Percentiles rank a stretch among this genome's conserved stretches.
Conservation (phyloP, 2,329 filamentous ascomycete species). For the Chaetomiaceae sp. region DNA sequence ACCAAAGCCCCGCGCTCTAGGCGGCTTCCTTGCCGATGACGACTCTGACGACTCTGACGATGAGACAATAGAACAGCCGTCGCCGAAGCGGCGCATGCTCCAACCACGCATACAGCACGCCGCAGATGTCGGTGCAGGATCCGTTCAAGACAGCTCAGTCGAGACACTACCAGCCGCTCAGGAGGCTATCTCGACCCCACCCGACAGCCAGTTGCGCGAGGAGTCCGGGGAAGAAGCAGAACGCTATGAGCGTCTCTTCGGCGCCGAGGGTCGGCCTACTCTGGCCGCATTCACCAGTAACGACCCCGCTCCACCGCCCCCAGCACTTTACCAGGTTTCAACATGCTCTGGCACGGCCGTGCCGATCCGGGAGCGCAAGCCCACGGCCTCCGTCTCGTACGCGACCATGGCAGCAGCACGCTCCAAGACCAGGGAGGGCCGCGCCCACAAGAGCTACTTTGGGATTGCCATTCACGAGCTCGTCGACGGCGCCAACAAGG, state of each 20-base stretch:
- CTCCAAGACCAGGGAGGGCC: slow-evolving; percentile 61
- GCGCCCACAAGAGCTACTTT: slow-evolving; percentile 75
- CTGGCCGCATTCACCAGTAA: slow-evolving; percentile 8
- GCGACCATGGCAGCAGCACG: slow-evolving; percentile 64
- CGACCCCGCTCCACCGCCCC: slow-evolving; percentile 7
- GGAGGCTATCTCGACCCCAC: slow-evolving; percentile 18
- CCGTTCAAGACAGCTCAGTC: background rate
- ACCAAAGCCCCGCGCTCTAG: slow-evolving; percentile 35
- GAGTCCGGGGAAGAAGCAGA: slow-evolving; percentile 24
- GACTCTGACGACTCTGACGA: slow-evolving; percentile 39
- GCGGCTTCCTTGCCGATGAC: slow-evolving; percentile 44
- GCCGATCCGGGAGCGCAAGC: slow-evolving; percentile 52
- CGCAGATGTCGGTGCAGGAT: background rate
- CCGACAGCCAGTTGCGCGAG: slow-evolving; percentile 23
- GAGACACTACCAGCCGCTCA: slow-evolving; percentile 1
- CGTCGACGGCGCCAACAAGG: slow-evolving; percentile 64
- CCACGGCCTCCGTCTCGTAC: slow-evolving; percentile 49
- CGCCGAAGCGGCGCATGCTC: slow-evolving; percentile 43
- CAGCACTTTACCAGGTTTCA: slow-evolving; percentile 39
- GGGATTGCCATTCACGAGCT: slow-evolving; percentile 87
- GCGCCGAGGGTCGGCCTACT: slow-evolving; percentile 9
- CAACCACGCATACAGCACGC: slow-evolving; percentile 21
- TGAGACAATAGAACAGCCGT: slow-evolving; percentile 30
- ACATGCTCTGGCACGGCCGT: slow-evolving; percentile 56
- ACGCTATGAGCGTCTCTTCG: slow-evolving; percentile 26